phyloP scores from a whole-genome alignment of 768 basidiomycete genomes.

The Panus rudis region DNA sequence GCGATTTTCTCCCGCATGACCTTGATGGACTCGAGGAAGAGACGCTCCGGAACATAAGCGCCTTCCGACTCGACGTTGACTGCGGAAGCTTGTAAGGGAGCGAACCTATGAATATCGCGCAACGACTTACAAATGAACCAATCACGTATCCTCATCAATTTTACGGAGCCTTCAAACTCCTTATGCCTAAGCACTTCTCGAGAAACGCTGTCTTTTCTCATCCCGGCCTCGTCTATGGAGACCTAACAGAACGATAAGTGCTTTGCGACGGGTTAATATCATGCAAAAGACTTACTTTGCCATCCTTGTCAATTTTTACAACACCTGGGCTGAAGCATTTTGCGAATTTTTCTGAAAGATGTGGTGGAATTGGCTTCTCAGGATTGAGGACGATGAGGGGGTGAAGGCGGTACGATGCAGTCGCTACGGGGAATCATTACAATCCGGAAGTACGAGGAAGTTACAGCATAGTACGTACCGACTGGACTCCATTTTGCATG shows the following conservation, averaged over 20 bases:
- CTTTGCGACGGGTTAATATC: neutral
- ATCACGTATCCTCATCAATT: constrained; percentile 81
- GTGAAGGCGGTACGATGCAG: constrained; percentile 90
- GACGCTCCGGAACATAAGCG: constrained; percentile 75
- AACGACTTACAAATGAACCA: constrained; percentile 79
- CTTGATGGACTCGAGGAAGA: constrained; percentile 72
- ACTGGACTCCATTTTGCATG: constrained; percentile 98
- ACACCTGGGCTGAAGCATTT: constrained; percentile 85
- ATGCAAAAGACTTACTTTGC: constrained; percentile 27
- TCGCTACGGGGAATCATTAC: constrained; percentile 51
- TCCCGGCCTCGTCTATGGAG: constrained; percentile 52
- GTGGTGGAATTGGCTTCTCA: constrained; percentile 65
- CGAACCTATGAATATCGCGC: neutral
- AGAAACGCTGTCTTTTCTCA: constrained; percentile 84
- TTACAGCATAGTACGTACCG: constrained; percentile 41
- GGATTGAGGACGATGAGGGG: constrained; percentile 73
- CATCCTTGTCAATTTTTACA: constrained; percentile 52
- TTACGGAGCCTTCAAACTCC: constrained; percentile 80
- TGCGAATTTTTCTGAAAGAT: constrained; percentile 76
- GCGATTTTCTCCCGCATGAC: constrained; percentile 80
- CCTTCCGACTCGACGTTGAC: constrained; percentile 91
- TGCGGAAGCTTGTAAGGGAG: constrained; percentile 21
- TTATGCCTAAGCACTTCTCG: constrained; percentile 89
- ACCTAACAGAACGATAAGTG: constrained; percentile 25
- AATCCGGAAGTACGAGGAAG: neutral